Evolutionary conservation across 306 rosid genomes (phyloP), one percentile per base, ranked within the genome.

Genomic region (Dryas octopetala): DNA sequence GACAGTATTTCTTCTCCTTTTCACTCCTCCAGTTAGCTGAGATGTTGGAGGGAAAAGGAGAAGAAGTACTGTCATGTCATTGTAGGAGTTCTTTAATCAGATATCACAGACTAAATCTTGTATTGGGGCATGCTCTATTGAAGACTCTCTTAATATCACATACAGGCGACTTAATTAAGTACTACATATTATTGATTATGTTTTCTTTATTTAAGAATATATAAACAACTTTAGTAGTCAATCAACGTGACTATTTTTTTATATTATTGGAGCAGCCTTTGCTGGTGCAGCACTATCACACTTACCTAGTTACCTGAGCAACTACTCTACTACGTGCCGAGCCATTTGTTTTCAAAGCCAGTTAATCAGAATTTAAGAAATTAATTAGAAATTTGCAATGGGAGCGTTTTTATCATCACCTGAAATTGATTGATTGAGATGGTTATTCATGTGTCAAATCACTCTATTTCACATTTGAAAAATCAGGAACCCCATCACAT

Each of bases 371-470:
- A 10, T 28, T 5, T 60, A 44, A 4, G 55, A 52, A 57, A 23
- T 40, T 4, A 9, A 58, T 58, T 9, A 1, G 5, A 58, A 58
- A 58, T 3, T 28, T 28, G 38, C 38, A 32, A 32, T 32, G 38
- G 38, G 38, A 32, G 38, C 38, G 38, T 32, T 32, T 2, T 9
- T 10, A 3, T 38, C 28, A 23, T 9, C 16, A 62, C 19, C 67
- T 40, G 67, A 40, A 38, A 14, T 6, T 32, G 38, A 32, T 32
- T 32, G 38, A 32, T 32, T 32, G 38, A 15, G 40, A 14, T 40
- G 6, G 66, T 62, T 44, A 62, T 9, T 62, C 19, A 28, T 67
- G 41, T 68, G n/a, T 80, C 72, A 62, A 74, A 62, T 53, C 57
- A 43, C 46, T 55, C 3, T 43, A 52, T 26, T 59, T 59, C 32